Conservation (phyloP, 805 yeast species). For the Metschnikowia baotianmanensis region DNA sequence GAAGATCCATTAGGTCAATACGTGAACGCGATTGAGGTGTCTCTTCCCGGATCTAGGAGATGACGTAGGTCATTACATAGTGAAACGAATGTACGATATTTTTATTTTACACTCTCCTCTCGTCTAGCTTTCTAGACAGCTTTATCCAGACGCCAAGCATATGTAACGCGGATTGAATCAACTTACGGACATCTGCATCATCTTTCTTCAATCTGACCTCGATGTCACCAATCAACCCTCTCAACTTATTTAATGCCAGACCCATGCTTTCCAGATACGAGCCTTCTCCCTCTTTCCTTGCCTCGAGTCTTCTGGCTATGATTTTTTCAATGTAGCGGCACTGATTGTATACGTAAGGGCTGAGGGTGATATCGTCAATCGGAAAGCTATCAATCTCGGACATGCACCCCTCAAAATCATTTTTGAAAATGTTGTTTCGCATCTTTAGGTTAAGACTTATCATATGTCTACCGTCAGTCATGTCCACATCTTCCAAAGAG, state of each 20-base stretch:
- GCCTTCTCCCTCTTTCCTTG: neutral
- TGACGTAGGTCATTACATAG: neutral
- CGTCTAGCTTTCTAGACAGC: constrained; percentile 7
- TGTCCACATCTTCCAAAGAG: constrained; percentile 21
- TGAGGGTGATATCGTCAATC: constrained; percentile 27
- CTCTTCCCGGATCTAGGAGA: too few species aligned
- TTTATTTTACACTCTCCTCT: constrained; percentile 3
- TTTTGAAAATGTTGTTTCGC: constrained; percentile 21
- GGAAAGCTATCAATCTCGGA: constrained; percentile 29
- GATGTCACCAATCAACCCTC: constrained; percentile 37
- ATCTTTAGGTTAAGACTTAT: constrained; percentile 25
- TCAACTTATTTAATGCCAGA: constrained; percentile 19
- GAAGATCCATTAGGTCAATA: constrained; percentile 17
- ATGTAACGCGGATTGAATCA: constrained; percentile 22
- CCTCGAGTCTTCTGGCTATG: constrained; percentile 8
- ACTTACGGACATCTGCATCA: constrained; percentile 24
- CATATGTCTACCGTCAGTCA: constrained; percentile 29
- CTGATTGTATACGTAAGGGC: constrained; percentile 35
- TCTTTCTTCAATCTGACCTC: constrained; percentile 32
- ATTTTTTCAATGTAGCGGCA: constrained; percentile 29
- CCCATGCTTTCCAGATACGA: constrained; percentile 3
- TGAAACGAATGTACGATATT: neutral
- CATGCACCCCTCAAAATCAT: constrained; percentile 21
- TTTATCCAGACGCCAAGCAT: constrained; percentile 29
- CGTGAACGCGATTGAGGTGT: constrained; percentile 13